These are phyloP conservation scores for Puccinia novopanici DNA, from an alignment of 1,284 basidiomycete genomes.

Conservation along the genomic window DNA sequence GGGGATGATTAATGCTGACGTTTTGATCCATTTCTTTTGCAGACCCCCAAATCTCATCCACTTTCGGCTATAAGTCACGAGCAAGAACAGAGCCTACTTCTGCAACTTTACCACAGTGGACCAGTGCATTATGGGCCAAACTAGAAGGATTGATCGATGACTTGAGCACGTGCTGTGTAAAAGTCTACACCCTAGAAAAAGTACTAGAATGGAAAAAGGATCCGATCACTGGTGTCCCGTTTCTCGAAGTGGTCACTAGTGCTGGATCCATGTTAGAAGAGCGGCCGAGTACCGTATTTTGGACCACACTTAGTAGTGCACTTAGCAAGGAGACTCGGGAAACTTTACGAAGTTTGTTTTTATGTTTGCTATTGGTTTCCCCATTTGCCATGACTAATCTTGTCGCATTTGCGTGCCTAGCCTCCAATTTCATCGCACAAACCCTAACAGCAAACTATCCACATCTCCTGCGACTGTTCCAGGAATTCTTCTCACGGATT, in stretches of 20 bases:
- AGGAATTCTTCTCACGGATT: slow-evolving; percentile 92
- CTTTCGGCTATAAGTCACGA: slow-evolving; percentile 71
- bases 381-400: neutral
- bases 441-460: slow-evolving; percentile 82
- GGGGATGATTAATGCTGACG: neutral
- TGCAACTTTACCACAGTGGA: slow-evolving; percentile 77
- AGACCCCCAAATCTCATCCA: slow-evolving; percentile 62
- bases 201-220: slow-evolving; percentile 86
- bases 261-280: slow-evolving; percentile 73
- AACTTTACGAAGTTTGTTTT: slow-evolving; percentile 68
- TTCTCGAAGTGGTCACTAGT: slow-evolving; percentile 88
- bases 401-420: slow-evolving; percentile 61
- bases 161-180: slow-evolving; percentile 84
- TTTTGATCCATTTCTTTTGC: slow-evolving; percentile 19
- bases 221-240: slow-evolving; percentile 71
- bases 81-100: slow-evolving; percentile 81
- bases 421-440: slow-evolving; percentile 80
- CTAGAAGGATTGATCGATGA: slow-evolving; percentile 82
- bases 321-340: slow-evolving; percentile 79
- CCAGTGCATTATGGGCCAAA: slow-evolving; percentile 75
- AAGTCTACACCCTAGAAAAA: slow-evolving; percentile 92
- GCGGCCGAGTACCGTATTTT: slow-evolving; percentile 85
- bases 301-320: slow-evolving; percentile 76
- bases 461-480: slow-evolving; percentile 79
- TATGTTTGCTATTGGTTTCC: neutral